These are phyloP conservation scores for Aspergillus pseudotamarii DNA, from an alignment of 2,329 filamentous ascomycete genomes.

Conservation along the genomic window DNA sequence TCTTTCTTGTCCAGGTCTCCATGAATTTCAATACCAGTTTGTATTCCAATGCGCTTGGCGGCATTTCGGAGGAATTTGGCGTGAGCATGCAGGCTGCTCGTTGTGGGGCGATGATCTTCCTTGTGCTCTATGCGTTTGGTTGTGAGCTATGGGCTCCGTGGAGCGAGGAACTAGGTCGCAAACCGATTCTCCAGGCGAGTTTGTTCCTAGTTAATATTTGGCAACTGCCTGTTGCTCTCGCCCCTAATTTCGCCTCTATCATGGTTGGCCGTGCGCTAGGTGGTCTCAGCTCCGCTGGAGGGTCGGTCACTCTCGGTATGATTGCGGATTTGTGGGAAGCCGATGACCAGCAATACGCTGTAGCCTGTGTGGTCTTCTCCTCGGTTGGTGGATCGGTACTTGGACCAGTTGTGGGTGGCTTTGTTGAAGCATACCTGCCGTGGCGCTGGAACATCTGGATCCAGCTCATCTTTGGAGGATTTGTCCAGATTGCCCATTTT, in stretches of 20 bases:
- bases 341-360: slow-evolving; percentile 72
- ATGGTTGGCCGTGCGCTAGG: slow-evolving; percentile 72
- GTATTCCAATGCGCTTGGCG: slow-evolving; percentile 69
- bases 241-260: slow-evolving; percentile 71
- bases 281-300: slow-evolving; percentile 71
- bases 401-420: slow-evolving; percentile 77
- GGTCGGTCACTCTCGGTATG: slow-evolving; percentile 74
- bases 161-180: slow-evolving; percentile 80
- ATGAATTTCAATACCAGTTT: slow-evolving; percentile 80
- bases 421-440: slow-evolving; percentile 65
- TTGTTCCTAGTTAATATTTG: slow-evolving; percentile 77
- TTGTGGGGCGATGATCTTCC: slow-evolving; percentile 75
- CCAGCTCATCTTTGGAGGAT: slow-evolving; percentile 75
- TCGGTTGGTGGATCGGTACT: slow-evolving; percentile 77
- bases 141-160: slow-evolving; percentile 89
- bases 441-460: slow-evolving; percentile 87
- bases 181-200: slow-evolving; percentile 72
- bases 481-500: slow-evolving; percentile 68
- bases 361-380: slow-evolving; percentile 76
- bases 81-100: slow-evolving; percentile 71
- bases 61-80: slow-evolving; percentile 67
- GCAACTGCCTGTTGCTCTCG: slow-evolving; percentile 71
- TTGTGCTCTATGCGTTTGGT: slow-evolving; percentile 80
- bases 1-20: slow-evolving; percentile 73
- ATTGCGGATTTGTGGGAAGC: slow-evolving; percentile 74